These are phyloP conservation scores for Trypanosoma cruzi DNA, from an alignment of 208 protist genomes.

Conservation along the genomic window DNA sequence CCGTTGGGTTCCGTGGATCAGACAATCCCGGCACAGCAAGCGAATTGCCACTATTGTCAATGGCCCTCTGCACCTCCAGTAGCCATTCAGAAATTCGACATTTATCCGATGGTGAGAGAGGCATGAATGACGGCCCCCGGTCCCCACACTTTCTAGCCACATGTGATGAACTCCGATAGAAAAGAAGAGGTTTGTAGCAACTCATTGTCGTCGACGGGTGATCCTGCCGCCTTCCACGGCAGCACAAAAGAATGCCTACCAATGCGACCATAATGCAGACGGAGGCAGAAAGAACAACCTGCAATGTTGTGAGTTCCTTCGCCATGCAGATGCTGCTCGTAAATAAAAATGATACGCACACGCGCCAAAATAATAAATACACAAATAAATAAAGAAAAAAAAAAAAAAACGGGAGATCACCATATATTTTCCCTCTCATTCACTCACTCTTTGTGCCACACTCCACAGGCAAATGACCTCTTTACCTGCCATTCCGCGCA, in stretches of 20 bases:
- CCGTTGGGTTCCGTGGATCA: not conserved
- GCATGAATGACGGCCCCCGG: not conserved
- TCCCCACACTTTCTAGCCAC: not conserved
- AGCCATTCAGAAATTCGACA: conserved; percentile 12
- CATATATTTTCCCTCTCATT: too few relatives aligned
- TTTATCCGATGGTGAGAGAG: not conserved
- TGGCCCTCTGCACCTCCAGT: not conserved
- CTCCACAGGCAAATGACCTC: not conserved
- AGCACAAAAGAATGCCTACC: not conserved
- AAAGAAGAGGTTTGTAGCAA: not conserved
- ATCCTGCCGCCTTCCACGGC: not conserved
- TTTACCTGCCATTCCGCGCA: not conserved
- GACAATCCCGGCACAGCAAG: not conserved
- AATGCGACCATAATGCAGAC: not conserved
- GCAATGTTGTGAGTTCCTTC: not conserved
- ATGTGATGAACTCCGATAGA: not conserved
- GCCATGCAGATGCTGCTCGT: not conserved
- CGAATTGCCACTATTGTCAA: not conserved
- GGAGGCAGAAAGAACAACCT: conserved; percentile 1
- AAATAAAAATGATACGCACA: not conserved
- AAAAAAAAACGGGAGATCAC: too few relatives aligned
- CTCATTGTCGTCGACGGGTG: not conserved
- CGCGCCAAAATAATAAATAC: not conserved
- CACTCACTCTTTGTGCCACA: not conserved
- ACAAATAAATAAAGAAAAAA: not conserved